A percentile compares a stretch with the other conserved stretches of the same genome.
Conservation (phyloP, 192 early-diverging fungal species). For the Backusella psychrophila region DNA sequence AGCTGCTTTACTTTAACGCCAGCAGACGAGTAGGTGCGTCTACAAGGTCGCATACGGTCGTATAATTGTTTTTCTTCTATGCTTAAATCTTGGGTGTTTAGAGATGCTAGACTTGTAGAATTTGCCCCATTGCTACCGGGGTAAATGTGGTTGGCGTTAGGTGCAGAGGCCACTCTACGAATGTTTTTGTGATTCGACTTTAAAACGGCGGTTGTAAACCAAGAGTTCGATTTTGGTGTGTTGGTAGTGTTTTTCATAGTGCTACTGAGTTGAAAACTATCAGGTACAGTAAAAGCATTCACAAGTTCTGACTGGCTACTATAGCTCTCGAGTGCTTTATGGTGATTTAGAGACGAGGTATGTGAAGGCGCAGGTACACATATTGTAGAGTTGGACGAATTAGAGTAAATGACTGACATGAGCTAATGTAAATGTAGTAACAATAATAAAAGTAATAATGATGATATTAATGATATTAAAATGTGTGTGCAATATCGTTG, state of each 20-base stretch:
- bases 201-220: slow-evolving; percentile 23
- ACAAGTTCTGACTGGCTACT: background rate
- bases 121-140: background rate
- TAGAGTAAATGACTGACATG: slow-evolving; percentile 48
- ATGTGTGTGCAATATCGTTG: background rate
- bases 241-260: background rate
- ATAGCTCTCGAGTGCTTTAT: background rate
- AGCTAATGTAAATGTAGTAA: slow-evolving; percentile 63
- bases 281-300: slow-evolving; percentile 11
- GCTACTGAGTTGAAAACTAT: slow-evolving; percentile 4
- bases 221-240: slow-evolving; percentile 25
- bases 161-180: slow-evolving; percentile 51
- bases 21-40: slow-evolving; percentile 78
- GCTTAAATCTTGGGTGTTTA: background rate
- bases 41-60: slow-evolving; percentile 37
- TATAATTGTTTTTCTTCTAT: slow-evolving; percentile 11
- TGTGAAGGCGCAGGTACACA: background rate
- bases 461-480: background rate
- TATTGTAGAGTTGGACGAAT: slow-evolving; percentile 27
- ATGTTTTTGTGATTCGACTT: slow-evolving; percentile 33
- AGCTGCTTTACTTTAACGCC: slow-evolving; percentile 78
- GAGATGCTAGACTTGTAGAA: background rate
- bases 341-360: background rate
- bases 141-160: slow-evolving; percentile 41
- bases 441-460: background rate